Conservation (phyloP, 2,329 filamentous ascomycete genomes). For the Fusarium temperatum region DNA sequence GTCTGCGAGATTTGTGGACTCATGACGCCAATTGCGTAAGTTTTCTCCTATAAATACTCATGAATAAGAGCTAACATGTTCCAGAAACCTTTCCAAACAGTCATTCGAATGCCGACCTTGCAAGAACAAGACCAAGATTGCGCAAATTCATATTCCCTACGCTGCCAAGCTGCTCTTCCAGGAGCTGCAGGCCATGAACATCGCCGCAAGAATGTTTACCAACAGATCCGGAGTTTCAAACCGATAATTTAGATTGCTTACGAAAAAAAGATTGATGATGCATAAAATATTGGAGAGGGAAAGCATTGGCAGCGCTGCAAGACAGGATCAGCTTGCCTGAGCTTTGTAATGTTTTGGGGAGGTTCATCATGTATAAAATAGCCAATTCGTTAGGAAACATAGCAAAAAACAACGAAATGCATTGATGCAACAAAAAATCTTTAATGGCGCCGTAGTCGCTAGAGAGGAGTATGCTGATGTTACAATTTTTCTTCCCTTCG, state of each 20-base stretch:
- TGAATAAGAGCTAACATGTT: constrained; percentile 46
- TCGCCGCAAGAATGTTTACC: constrained; percentile 96
- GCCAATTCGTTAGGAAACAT: constrained; percentile 26
- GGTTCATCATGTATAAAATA: constrained; percentile 31
- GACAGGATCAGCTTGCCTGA: constrained; percentile 18
- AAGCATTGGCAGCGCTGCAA: constrained; percentile 5
- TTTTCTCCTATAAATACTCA: constrained; percentile 42
- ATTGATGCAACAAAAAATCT: constrained; percentile 27
- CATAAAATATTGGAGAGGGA: constrained; percentile 12
- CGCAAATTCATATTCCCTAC: constrained; percentile 97
- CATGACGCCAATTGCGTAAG: constrained; percentile 99
- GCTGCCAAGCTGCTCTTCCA: constrained; percentile 98
- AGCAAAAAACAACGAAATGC: constrained; percentile 37
- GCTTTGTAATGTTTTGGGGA: constrained; percentile 38
- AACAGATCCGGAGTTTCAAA: constrained; percentile 80
- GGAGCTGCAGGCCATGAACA: constrained; percentile 98
- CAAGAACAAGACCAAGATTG: constrained; percentile 99
- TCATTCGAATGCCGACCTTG: constrained; percentile 97
- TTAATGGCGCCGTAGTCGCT: not conserved
- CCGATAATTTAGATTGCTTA: constrained; percentile 57
- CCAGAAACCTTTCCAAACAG: constrained; percentile 90
- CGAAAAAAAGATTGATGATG: constrained; percentile 16
- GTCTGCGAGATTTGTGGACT: constrained; percentile 98
- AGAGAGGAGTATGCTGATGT: constrained; percentile 25
- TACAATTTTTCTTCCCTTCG: not conserved